Base-by-base conservation (phyloP, 208 protist genomes). In the Trypanosoma cruzi region DNA sequence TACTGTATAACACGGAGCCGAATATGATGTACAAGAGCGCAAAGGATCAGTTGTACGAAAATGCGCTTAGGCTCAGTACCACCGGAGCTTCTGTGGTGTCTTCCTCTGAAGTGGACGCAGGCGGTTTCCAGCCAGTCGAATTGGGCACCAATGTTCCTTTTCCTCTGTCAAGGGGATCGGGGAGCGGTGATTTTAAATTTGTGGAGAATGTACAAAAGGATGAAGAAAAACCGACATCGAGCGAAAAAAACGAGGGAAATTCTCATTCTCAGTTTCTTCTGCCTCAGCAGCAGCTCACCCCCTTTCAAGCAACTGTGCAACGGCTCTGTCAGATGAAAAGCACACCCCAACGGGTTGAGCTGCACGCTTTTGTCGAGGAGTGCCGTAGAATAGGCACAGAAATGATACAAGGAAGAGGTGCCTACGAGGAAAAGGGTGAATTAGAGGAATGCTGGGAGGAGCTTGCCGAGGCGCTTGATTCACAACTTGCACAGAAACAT, bases 301-400 rank as follows among this genome's bases (percentile, higher is more conserved):
- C 54, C 2, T 56, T 77, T 52, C 50, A 64, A 28, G 29, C 29
- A 8, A 50, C 37, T 63, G 66, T 71, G 26, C 71, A 77, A 44
- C 64, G 62, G n/a, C 24, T 75, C 16, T 64, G 54, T 52, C 60
- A 63, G 46, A 66, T 59, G 54, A 77, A 66, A 59, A 58, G 18
- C 46, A 78, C 79, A 0, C 79, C 71, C 26, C 70, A 72, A 36
- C 79, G 79, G 1, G 79, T 84, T 10, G 79, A 84, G 57, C 54
- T 81, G 32, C 50, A 74, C n/a, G 31, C 58, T 0, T 80, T 80
- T 59, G 50, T 78, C 16, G 50, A 28, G 14, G 56, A 64, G n/a
- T 79, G 74, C 46, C 0, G 5, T 18, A 36, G 59, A 28, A 46
- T 65, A 24, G 67, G 60, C 48, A 31, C 32, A 22, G 53, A 53